Conservation (phyloP, 2,329 filamentous ascomycete species). For the Pseudogymnoascus sp. region DNA sequence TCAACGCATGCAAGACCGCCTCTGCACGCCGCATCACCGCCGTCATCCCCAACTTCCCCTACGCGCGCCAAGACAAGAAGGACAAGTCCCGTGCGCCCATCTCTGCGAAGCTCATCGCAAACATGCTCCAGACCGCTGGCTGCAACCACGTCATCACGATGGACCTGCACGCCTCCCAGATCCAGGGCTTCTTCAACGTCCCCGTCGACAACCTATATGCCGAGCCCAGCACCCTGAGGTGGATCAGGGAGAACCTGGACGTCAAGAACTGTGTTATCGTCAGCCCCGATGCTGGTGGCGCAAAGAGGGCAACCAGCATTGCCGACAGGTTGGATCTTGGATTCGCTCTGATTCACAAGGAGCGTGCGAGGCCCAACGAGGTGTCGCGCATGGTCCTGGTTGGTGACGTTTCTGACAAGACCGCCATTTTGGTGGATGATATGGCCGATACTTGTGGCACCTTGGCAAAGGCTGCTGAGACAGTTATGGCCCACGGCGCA, state of each 20-base stretch:
- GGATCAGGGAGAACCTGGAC: slow-evolving; percentile 81
- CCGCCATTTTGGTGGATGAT: slow-evolving; percentile 93
- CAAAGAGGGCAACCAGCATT: slow-evolving; percentile 89
- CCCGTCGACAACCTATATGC: slow-evolving; percentile 78
- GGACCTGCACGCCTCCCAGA: slow-evolving; percentile 91
- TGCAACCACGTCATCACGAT: slow-evolving; percentile 93
- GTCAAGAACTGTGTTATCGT: slow-evolving; percentile 86
- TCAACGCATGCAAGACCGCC: slow-evolving; percentile 85
- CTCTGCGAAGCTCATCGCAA: slow-evolving; percentile 89
- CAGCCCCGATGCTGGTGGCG: slow-evolving; percentile 88
- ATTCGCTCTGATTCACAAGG: slow-evolving; percentile 95
- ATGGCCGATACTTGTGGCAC: slow-evolving; percentile 97
- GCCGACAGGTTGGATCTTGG: slow-evolving; percentile 84
- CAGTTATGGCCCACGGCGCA: slow-evolving; percentile 80
- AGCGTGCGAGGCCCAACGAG: slow-evolving; percentile 83
- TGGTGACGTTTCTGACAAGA: slow-evolving; percentile 83
- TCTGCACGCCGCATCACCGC: slow-evolving; percentile 88
- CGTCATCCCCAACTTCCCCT: slow-evolving; percentile 93
- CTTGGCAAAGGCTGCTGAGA: slow-evolving; percentile 78
- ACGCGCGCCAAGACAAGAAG: slow-evolving; percentile 96
- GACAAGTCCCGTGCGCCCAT: slow-evolving; percentile 95
- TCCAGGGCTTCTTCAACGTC: slow-evolving; percentile 91
- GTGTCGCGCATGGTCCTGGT: slow-evolving; percentile 95
- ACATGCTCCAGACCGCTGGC: slow-evolving; percentile 93
- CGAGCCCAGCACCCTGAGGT: slow-evolving; percentile 83